These are phyloP conservation scores for Talaromyces sp. DNA, from an alignment of 2,329 filamentous ascomycete genomes.

Conservation along the genomic window DNA sequence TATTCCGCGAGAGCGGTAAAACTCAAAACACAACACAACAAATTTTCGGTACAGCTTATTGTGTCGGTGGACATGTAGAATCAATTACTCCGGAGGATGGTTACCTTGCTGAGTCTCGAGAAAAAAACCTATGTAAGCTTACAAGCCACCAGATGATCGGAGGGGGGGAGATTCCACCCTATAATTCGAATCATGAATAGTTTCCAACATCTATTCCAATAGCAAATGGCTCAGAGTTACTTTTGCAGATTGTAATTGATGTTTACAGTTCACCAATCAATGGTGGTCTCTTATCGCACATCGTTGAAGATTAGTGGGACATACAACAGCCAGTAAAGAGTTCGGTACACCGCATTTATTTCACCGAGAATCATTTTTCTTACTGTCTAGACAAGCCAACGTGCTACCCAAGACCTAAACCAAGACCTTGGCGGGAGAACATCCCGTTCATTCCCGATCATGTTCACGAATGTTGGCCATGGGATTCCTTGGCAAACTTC, in stretches of 20 bases:
- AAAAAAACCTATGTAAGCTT: background rate
- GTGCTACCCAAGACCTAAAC: background rate
- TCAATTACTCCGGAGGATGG: background rate
- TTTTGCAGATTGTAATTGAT: background rate
- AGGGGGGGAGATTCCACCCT: background rate
- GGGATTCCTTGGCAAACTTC: background rate
- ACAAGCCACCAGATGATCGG: background rate
- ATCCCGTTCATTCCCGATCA: background rate
- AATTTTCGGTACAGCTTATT: no score
- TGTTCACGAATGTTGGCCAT: background rate
- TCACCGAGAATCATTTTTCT: background rate
- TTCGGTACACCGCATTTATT: background rate
- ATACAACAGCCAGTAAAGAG: background rate
- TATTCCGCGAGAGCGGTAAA: background rate
- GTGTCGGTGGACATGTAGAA: background rate
- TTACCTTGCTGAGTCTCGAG: background rate
- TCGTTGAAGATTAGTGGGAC: background rate
- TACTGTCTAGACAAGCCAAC: background rate
- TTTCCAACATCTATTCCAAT: background rate
- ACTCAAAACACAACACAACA: background rate
- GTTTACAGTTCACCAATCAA: background rate
- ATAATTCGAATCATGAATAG: background rate
- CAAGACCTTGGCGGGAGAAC: background rate
- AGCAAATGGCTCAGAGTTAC: background rate
- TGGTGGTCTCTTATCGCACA: background rate